Evolutionary conservation across 352 stramenopile species (phyloP), one percentile per base, ranked within the genome.

Genomic region (Pythium sukuiense): DNA sequence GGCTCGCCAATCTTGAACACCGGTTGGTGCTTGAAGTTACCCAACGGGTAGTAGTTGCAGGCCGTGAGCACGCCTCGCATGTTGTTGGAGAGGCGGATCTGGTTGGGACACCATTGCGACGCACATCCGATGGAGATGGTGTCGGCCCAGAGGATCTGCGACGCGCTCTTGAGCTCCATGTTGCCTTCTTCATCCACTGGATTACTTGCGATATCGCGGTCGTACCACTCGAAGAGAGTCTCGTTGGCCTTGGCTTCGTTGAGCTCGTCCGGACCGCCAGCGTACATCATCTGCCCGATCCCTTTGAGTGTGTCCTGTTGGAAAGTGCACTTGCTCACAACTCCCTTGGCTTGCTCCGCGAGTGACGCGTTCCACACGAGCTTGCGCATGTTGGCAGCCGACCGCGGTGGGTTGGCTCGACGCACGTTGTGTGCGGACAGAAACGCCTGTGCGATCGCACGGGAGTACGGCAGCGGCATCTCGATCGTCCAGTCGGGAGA

Each of bases 31-130:
- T 27, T 50, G 14, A 41, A 61, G 33, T 70, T 70, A 16, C 64
- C 64, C 4, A 57, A 54, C 18, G 64, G 64, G 33, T 62, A 70
- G 43, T 70, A 70, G 58, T 65, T 62, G 57, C 64, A 70, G 13
- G 58, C 57, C 30, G 64, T 70, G 57, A 70, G 50, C 13, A 70
- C 58, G 24, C 64, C 64, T 1, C 35, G 55, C 16, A 27, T 30
- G 50, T 55, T 54, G 12, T 58, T 43, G 24, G 27, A 48, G 11
- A 53, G 16, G 2, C 27, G 55, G 6, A 70, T 59, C 18, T 54
- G 7, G 53, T 70, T 65, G 8, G 64, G 57, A 35, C 64, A 70
- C 64, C 56, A 65, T 1, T 70, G 57, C 30, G 64, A 70, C 32
- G 57, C 58, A 33, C 64, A 70, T 13, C 64, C 64, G 16, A 70